Percentiles rank a stretch among this genome's conserved stretches.
Conservation (phyloP, 2,329 filamentous ascomycete genomes). For the Ascosphaera aggregata region DNA sequence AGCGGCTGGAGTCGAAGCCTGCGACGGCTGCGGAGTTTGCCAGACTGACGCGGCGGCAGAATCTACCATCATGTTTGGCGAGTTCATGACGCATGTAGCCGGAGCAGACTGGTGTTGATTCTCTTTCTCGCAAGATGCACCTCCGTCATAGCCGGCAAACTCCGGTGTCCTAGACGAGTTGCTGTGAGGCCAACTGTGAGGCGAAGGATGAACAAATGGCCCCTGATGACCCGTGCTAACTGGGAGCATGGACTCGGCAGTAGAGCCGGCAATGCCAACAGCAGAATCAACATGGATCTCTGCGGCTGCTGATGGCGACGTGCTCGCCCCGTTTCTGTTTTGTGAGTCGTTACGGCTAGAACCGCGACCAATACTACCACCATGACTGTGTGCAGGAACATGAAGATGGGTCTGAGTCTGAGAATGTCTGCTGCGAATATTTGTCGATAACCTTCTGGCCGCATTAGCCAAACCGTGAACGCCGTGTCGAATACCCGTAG, state of each 20-base stretch:
- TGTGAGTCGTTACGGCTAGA: slow-evolving; percentile 1
- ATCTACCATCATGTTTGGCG: neutral
- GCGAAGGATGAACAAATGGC: neutral
- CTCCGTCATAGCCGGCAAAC: neutral
- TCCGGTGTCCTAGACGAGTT: neutral
- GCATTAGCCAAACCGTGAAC: slow-evolving; percentile 19
- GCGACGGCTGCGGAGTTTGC: slow-evolving; percentile 7
- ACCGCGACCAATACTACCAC: slow-evolving; percentile 2
- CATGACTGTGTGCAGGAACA: neutral
- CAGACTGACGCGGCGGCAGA: neutral
- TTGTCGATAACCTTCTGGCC: slow-evolving; percentile 18
- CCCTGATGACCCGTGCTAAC: neutral
- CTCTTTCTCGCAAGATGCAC: neutral
- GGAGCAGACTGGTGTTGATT: neutral
- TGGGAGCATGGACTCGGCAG: neutral
- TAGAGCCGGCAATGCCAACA: slow-evolving; percentile 6
- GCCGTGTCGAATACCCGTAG: slow-evolving; percentile 13
- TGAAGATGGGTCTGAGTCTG: slow-evolving; percentile 3
- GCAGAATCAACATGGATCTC: slow-evolving; percentile 14
- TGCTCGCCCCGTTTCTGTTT: slow-evolving; percentile 7
- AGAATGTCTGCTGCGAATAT: slow-evolving; percentile 16
- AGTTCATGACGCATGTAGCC: neutral
- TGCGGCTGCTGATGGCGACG: slow-evolving; percentile 13
- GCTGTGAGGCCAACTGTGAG: neutral
- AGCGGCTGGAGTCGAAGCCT: slow-evolving; percentile 18